Conservation (phyloP, 2,329 filamentous ascomycete species). For the Tolypocladium ovalisporum region DNA sequence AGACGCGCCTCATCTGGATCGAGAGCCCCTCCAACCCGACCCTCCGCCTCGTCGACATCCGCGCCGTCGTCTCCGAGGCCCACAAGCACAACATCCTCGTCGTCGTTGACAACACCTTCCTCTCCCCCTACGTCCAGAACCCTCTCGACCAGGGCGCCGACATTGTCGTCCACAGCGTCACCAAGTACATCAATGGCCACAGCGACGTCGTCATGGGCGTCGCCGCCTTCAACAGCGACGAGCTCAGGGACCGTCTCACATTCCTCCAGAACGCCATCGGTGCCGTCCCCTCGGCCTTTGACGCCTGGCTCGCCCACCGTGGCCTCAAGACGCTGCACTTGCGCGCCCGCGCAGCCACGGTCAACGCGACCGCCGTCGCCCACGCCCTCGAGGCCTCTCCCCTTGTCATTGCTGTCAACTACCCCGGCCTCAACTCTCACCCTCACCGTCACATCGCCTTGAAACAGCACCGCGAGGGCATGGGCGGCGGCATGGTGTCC, state of each 20-base stretch:
- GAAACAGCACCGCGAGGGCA: conserved; percentile 85
- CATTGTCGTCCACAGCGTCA: conserved; percentile 93
- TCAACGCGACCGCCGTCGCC: conserved; percentile 72
- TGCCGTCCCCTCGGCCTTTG: conserved; percentile 87
- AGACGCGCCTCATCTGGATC: conserved; percentile 96
- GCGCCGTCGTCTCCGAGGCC: conserved; percentile 69
- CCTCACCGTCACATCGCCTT: conserved; percentile 73
- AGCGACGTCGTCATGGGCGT: conserved; percentile 96
- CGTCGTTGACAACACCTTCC: conserved; percentile 98
- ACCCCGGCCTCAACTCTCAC: conserved; percentile 83
- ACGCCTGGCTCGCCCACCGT: conserved; percentile 95
- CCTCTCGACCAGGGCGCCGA: conserved; percentile 91
- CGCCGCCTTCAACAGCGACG: conserved; percentile 83
- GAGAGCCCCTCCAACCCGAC: conserved; percentile 91
- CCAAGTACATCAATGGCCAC: conserved; percentile 99
- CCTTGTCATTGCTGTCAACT: conserved; percentile 84
- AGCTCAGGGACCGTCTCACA: conserved; percentile 62
- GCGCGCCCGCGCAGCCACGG: conserved; percentile 72
- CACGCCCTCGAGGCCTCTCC: conserved; percentile 66
- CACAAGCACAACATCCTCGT: conserved; percentile 85
- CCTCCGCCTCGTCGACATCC: conserved; percentile 83
- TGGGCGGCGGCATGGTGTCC: conserved; percentile 95
- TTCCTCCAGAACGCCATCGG: conserved; percentile 98
- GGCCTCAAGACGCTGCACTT: conserved; percentile 95
- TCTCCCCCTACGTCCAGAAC: conserved; percentile 94